Evolutionary conservation across 306 rosid species (phyloP), one percentile per base, ranked within the genome.

Genomic region (Rosa lucieae): DNA sequence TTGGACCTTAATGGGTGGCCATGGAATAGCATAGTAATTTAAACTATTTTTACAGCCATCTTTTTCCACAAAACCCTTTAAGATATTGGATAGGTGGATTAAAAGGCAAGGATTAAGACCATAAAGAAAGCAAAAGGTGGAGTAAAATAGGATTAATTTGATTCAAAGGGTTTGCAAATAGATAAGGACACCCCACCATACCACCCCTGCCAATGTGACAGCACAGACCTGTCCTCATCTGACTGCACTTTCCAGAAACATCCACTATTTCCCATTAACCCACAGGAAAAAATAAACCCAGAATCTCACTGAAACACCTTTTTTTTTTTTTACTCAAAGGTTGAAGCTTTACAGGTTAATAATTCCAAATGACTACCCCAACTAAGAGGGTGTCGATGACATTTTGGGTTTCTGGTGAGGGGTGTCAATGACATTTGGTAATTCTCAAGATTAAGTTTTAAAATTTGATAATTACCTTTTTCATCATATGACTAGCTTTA

Each of bases 181-280:
- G 82, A 77, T 7, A 66, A 65, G 49, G 79, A 56, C 66, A 53
- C 71, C 65, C 20, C 65, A 72, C n/a, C 75, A 47, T 35, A 72
- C n/a, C 71, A 17, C 47, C 52, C 61, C 42, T 18, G 48, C 39
- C 37, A 20, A 1, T 46, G 59, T 71, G 78, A 76, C 63, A 32
- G 76, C 49, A 75, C 76, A 63, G 42, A 17, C 12, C 72, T 15
- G 65, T 18, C 58, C 23, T 29, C 72, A 5, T 71, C 23, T 32
- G 61, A 66, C 21, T 76, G 49, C 79, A 73, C 67, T 73, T 73
- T 82, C 77, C 77, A 67, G 85, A 58, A 73, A 0, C 73, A 46
- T 78, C 71, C n/a, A 35, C 15, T 35, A 23, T 10, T 18, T 17
- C 47, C 32, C 47, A 18, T 18, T 32, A 47, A 63, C 1, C 49